Conservation (phyloP, 805 yeast species). For the Hemisphaericaspora nanyangensis region DNA sequence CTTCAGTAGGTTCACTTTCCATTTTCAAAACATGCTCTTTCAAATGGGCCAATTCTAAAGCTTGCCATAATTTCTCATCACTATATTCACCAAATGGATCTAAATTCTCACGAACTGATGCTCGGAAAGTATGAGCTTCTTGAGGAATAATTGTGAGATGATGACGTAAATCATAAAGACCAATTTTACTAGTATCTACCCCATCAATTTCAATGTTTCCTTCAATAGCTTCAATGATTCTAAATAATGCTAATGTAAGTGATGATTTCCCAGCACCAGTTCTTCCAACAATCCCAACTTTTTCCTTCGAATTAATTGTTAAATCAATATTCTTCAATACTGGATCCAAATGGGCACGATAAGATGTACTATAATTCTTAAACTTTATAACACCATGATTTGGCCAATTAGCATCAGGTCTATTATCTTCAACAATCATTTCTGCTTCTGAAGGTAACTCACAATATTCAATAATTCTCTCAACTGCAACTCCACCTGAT, state of each 20-base stretch:
- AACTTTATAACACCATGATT: slow-evolving; percentile 61
- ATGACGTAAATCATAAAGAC: slow-evolving; percentile 73
- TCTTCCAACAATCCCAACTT: slow-evolving; percentile 93
- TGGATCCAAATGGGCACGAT: slow-evolving; percentile 76
- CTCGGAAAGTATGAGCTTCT: slow-evolving; percentile 90
- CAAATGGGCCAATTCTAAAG: slow-evolving; percentile 73
- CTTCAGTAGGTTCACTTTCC: slow-evolving; percentile 35
- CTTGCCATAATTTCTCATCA: slow-evolving; percentile 83
- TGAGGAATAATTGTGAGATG: slow-evolving; percentile 85
- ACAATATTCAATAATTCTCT: slow-evolving; percentile 36
- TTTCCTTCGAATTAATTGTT: slow-evolving; percentile 68
- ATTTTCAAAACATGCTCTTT: slow-evolving; percentile 56
- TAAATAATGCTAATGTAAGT: slow-evolving; percentile 75
- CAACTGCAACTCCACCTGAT: slow-evolving; percentile 30
- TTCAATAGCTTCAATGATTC: slow-evolving; percentile 73
- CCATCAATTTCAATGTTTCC: slow-evolving; percentile 76
- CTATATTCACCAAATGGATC: slow-evolving; percentile 71
- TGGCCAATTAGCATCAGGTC: slow-evolving; percentile 64
- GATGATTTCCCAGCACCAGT: slow-evolving; percentile 97
- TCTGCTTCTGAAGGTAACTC: slow-evolving; percentile 41
- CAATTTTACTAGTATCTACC: slow-evolving; percentile 60
- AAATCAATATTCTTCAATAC: slow-evolving; percentile 69
- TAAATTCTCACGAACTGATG: slow-evolving; percentile 77
- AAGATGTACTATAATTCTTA: slow-evolving; percentile 74
- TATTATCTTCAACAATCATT: slow-evolving; percentile 31